phyloP scores from a whole-genome alignment of 1,284 basidiomycete species.

The Entoloma clypeatum region DNA sequence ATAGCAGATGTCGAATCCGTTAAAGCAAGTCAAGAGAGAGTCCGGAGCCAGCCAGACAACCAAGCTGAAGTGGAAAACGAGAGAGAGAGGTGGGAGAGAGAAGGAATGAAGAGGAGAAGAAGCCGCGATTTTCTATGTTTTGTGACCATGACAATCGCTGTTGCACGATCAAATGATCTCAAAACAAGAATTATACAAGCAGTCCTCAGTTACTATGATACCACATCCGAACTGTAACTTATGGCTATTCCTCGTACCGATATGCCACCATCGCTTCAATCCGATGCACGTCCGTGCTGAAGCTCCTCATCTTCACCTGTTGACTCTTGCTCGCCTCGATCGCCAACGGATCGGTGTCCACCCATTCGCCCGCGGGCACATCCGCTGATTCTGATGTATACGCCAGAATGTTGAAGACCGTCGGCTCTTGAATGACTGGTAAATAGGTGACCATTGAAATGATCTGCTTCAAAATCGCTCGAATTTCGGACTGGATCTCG shows the following conservation, averaged over 20 bases:
- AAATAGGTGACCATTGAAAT: constrained; percentile 95
- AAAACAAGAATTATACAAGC: no score
- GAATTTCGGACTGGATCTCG: constrained; percentile 96
- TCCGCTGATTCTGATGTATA: constrained; percentile 88
- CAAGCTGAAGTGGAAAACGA: constrained; percentile 25
- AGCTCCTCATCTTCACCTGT: constrained; percentile 88
- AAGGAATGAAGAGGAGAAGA: constrained; percentile 18
- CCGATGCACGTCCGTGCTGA: constrained; percentile 87
- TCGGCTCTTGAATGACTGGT: constrained; percentile 92
- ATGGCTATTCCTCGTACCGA: constrained; percentile 57
- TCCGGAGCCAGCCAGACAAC: constrained; percentile 50
- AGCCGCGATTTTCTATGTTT: constrained; percentile 19
- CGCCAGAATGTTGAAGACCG: constrained; percentile 93
- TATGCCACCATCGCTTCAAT: constrained; percentile 90
- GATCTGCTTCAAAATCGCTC: constrained; percentile 98
- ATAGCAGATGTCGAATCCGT: constrained; percentile 34
- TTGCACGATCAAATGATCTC: constrained; percentile 11
- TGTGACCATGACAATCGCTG: constrained; percentile 33
- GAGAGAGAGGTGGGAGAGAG: constrained; percentile 23
- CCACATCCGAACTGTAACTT: constrained; percentile 2
- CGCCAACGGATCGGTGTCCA: constrained; percentile 91
- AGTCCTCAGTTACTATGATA: neutral
- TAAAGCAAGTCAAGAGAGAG: constrained; percentile 22
- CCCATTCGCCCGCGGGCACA: constrained; percentile 88
- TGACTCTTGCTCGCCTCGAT: constrained; percentile 96